Percentiles rank a stretch among this genome's conserved stretches.
These are phyloP conservation scores for Russula ochroleuca DNA, from an alignment of 768 basidiomycete species.

Conservation along the genomic window DNA sequence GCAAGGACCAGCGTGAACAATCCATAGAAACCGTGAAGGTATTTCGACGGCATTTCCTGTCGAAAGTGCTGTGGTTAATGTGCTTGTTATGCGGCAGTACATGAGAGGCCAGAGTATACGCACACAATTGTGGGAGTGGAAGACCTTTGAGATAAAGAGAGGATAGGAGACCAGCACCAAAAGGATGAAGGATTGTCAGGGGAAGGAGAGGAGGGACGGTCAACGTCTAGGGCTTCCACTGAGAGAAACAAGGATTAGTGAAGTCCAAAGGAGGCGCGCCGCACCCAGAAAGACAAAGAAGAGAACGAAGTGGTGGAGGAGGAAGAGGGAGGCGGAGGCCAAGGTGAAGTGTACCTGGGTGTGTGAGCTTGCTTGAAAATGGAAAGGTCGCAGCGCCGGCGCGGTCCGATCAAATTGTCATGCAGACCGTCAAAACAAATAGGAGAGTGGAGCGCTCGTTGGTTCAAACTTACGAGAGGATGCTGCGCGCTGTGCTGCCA, in stretches of 20 bases:
- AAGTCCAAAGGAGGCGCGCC: constrained; percentile 18
- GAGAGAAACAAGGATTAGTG: constrained; percentile 35
- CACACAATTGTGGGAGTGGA: not conserved
- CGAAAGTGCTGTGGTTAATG: not conserved
- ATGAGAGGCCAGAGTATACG: not conserved
- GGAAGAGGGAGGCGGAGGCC: constrained; percentile 25
- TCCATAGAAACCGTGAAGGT: constrained; percentile 66
- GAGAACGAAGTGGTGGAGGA: constrained; percentile 33
- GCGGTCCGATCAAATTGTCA: not conserved
- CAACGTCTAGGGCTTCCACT: constrained; percentile 23
- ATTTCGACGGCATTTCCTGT: constrained; percentile 64
- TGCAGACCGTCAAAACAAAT: constrained; percentile 19
- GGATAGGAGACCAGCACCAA: constrained; percentile 16
- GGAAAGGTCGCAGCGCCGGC: not conserved
- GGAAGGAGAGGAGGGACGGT: constrained; percentile 17
- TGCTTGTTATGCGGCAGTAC: not conserved
- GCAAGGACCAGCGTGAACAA: constrained; percentile 68
- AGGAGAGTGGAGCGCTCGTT: not conserved
- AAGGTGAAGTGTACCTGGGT: not conserved
- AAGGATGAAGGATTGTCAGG: not conserved
- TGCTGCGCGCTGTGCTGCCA: not conserved
- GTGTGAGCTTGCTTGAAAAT: not conserved
- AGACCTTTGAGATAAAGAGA: not conserved
- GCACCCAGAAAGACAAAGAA: constrained; percentile 29
- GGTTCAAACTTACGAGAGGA: not conserved